Evolutionary conservation across 1,284 basidiomycete species (phyloP).

Genomic region (Ganoderma lucidum): DNA sequence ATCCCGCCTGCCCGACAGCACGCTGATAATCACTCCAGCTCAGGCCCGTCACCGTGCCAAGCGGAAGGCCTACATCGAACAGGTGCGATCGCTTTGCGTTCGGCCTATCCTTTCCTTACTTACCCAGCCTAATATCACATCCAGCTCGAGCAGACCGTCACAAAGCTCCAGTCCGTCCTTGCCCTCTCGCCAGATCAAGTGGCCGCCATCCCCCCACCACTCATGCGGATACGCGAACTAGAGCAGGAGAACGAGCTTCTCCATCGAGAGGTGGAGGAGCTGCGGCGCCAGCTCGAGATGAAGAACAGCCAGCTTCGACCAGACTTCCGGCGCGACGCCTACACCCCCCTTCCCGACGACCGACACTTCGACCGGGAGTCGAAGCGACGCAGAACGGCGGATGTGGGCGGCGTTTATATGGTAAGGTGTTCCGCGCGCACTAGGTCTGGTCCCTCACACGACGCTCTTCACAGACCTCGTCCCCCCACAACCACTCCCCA

Average conservation of each 20-base stretch:
- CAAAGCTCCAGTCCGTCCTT: constrained; percentile 77
- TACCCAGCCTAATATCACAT: constrained; percentile 9
- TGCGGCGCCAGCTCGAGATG: constrained; percentile 62
- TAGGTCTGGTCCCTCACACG: background rate
- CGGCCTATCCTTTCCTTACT: constrained; percentile 23
- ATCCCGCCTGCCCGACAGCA: background rate
- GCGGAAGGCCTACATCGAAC: constrained; percentile 92
- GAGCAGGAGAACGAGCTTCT: constrained; percentile 77
- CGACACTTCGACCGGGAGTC: constrained; percentile 63
- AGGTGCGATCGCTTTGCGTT: constrained; percentile 55
- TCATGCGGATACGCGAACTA: constrained; percentile 76
- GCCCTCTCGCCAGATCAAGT: constrained; percentile 76
- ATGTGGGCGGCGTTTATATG: constrained; percentile 67
- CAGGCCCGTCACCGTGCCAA: constrained; percentile 92
- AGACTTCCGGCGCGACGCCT: constrained; percentile 32
- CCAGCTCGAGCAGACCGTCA: constrained; percentile 83
- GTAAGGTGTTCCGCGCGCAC: constrained; percentile 43
- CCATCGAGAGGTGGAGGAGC: constrained; percentile 72
- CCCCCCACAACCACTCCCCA: constrained; percentile 44
- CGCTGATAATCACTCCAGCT: constrained; percentile 51
- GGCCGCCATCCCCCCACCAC: constrained; percentile 70
- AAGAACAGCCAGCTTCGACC: constrained; percentile 40
- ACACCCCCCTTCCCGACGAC: constrained; percentile 33
- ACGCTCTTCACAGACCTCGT: constrained; percentile 10
- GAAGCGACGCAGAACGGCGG: constrained; percentile 59